phyloP scores from a whole-genome alignment of 2,329 filamentous ascomycete species.

The Emmonsiellopsis sp. region DNA sequence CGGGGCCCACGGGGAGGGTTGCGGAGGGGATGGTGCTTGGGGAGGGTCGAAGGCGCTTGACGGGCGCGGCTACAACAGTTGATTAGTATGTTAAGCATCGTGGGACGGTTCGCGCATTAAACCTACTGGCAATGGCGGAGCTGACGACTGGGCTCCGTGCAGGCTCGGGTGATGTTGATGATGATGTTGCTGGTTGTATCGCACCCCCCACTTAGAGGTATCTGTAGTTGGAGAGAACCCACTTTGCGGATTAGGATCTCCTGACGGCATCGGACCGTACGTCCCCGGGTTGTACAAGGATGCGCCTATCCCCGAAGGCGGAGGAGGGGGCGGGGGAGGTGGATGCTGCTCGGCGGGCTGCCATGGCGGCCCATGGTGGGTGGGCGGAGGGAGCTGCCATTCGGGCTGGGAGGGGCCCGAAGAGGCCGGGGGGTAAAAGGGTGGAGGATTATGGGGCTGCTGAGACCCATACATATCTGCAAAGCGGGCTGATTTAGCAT shows the following conservation, averaged over 20 bases:
- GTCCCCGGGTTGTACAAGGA: conserved; percentile 25
- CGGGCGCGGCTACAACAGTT: conserved; percentile 26
- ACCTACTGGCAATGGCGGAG: conserved; percentile 30
- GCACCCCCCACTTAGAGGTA: conserved; percentile 35
- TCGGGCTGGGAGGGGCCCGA: conserved; percentile 26
- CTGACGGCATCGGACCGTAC: conserved; percentile 26
- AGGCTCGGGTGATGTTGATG: conserved; percentile 9
- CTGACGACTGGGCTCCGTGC: conserved; percentile 16
- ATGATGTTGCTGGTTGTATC: conserved; percentile 25
- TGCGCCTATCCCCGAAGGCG: conserved; percentile 13
- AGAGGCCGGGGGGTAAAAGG: conserved; percentile 14
- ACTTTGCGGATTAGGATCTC: conserved; percentile 13
- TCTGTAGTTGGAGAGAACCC: conserved; percentile 15
- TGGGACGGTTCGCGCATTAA: neutral
- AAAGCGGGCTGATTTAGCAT: neutral
- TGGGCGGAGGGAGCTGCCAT: conserved; percentile 25
- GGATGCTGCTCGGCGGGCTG: conserved; percentile 13
- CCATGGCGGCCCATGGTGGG: conserved; percentile 15
- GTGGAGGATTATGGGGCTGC: conserved; percentile 11
- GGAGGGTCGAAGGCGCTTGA: conserved; percentile 22
- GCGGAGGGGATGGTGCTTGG: conserved; percentile 13
- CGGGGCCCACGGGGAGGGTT: conserved; percentile 5
- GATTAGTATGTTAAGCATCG: neutral
- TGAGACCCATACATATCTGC: conserved; percentile 27
- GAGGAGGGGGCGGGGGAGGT: conserved; percentile 13